phyloP scores from a whole-genome alignment of 495 filamentous ascomycete genomes.

The Echria macrotheca region DNA sequence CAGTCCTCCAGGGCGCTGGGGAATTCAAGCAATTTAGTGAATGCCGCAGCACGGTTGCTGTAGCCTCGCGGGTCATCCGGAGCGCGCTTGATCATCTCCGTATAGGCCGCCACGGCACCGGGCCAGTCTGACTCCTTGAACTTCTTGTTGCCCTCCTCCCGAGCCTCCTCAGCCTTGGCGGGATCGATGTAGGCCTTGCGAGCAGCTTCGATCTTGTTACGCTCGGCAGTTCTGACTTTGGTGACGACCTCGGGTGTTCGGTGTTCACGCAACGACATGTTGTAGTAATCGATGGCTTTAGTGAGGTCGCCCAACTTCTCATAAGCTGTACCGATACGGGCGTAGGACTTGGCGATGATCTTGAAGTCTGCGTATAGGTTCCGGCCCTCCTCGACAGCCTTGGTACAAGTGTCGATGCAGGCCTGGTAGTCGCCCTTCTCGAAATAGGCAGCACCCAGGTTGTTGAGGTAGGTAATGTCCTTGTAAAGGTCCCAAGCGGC shows the following conservation, averaged over 20 bases:
- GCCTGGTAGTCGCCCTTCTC: slow-evolving; percentile 92
- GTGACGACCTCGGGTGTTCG: slow-evolving; percentile 88
- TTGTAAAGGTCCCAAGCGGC: slow-evolving; percentile 94
- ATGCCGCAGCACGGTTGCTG: slow-evolving; percentile 92
- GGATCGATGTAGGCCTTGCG: slow-evolving; percentile 82
- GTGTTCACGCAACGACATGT: slow-evolving; percentile 92
- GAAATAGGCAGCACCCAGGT: slow-evolving; percentile 87
- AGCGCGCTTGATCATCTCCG: slow-evolving; percentile 93
- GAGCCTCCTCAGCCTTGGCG: slow-evolving; percentile 88
- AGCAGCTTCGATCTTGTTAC: slow-evolving; percentile 71
- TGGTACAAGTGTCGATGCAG: slow-evolving; percentile 77
- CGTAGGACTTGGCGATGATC: slow-evolving; percentile 92
- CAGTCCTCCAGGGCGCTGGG: slow-evolving; percentile 91
- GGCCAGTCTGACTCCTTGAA: slow-evolving; percentile 98
- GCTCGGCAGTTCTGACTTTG: slow-evolving; percentile 92
- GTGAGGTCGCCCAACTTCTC: slow-evolving; percentile 80
- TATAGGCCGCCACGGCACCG: slow-evolving; percentile 89
- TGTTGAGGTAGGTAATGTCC: slow-evolving; percentile 97
- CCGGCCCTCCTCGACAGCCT: slow-evolving; percentile 84
- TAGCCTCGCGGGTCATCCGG: slow-evolving; percentile 92
- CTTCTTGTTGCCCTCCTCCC: slow-evolving; percentile 88
- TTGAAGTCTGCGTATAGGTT: slow-evolving; percentile 91
- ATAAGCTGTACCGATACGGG: slow-evolving; percentile 82
- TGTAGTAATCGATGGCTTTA: slow-evolving; percentile 83
- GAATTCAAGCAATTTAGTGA: slow-evolving; percentile 94